Base-by-base conservation (phyloP, 2,329 filamentous ascomycete genomes). In the Monilinia laxa region DNA sequence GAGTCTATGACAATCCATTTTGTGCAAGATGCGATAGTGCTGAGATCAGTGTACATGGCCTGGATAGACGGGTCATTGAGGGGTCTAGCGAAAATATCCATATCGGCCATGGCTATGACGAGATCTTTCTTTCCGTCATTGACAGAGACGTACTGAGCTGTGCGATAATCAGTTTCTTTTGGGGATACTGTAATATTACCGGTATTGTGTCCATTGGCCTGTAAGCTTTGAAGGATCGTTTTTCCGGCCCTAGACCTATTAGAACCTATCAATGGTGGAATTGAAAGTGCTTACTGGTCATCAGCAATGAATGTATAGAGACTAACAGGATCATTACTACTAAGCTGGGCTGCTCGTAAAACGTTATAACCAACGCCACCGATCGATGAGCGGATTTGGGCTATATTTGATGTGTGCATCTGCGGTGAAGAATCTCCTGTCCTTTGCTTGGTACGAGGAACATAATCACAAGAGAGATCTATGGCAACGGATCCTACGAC, bases 311-410 rank as follows among this genome's bases (percentile, higher is more conserved):
- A 84, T 73, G 91, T 96, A 78, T 90, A 93, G n/a, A 65, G 28
- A 59, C 20, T 97, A 85, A 28, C 86, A 84, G 10, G 95, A 90
- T 79, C 75, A 10, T 85, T 87, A 68, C 90, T 84, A 18, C 83
- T 83, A 42, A 88, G 84, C 71, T 93, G 90, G 0, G 91, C 89
- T 55, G 94, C 93, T 58, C 92, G 84, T 20, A 95, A 92, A 55
- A 98, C 92, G 74, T 98, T 98, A 74, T 93, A 89, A 9, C 92
- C 95, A 10, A 98, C 95, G 9, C 95, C 95, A 16, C 95, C 95
- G 10, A 97, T 85, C 0, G 90, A 91, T 75, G 96, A 92, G 47
- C 81, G 87, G 70, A 97, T 96, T 18, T 82, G 81, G 10, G 93
- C 87, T 59, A 91, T 91, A 74, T 98, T 98, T 0, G 94, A 98